Conservation (phyloP, 2,329 filamentous ascomycete genomes). For the Pseudogymnoascus sp. region DNA sequence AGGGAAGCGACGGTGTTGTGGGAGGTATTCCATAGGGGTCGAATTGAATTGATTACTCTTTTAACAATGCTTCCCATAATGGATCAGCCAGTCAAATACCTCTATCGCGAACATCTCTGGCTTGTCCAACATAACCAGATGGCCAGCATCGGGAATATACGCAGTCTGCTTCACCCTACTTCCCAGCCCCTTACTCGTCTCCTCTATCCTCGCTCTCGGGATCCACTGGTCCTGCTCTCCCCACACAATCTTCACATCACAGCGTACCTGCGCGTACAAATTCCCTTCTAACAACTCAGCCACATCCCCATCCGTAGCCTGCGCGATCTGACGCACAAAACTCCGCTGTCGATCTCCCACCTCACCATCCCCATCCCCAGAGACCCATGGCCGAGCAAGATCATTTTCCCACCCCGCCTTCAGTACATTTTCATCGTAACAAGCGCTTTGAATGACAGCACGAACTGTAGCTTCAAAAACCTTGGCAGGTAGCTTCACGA, state of each 20-base stretch:
- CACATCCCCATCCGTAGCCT: background rate
- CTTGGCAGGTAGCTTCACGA: background rate
- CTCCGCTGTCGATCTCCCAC: background rate
- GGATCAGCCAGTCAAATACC: background rate
- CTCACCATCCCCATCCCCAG: background rate
- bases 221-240: background rate
- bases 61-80: background rate
- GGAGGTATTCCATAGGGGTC: background rate
- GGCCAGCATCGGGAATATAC: background rate
- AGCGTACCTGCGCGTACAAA: background rate
- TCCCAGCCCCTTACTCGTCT: background rate
- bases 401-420: background rate
- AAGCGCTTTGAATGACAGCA: background rate
- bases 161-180: background rate
- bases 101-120: background rate
- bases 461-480: background rate
- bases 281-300: background rate
- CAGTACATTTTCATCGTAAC: background rate
- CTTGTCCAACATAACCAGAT: background rate
- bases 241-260: conserved; percentile 4
- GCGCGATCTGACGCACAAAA: background rate
- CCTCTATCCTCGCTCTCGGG: background rate
- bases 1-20: conserved; percentile 5
- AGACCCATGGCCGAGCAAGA: background rate
- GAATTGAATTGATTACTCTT: conserved; percentile 1